Conservation (phyloP, 257 asterid species). For the Lavandula angustifolia region DNA sequence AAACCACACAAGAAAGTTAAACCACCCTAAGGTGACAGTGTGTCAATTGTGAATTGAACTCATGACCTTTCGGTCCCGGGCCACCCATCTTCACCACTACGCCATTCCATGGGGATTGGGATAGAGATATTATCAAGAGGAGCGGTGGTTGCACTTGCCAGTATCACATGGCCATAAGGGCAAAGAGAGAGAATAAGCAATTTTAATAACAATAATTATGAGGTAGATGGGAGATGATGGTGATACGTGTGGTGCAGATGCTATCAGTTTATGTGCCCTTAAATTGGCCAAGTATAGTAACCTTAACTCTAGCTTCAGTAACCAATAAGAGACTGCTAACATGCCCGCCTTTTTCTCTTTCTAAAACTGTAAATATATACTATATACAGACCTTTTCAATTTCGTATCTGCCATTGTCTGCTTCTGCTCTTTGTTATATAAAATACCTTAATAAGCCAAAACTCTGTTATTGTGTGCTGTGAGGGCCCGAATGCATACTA, state of each 20-base stretch:
- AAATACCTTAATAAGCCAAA: not conserved
- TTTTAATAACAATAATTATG: not conserved
- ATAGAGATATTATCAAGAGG: not conserved
- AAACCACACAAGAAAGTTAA: too few relatives aligned
- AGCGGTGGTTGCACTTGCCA: not conserved
- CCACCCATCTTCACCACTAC: too few relatives aligned
- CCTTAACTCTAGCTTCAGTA: not conserved
- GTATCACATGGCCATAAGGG: not conserved
- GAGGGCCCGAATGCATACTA: not conserved
- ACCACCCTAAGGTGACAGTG: too few relatives aligned
- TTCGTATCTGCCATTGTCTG: not conserved
- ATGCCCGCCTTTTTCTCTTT: not conserved
- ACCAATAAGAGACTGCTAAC: not conserved
- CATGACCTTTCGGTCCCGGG: too few relatives aligned
- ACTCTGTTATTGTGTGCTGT: not conserved
- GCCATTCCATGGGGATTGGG: too few relatives aligned
- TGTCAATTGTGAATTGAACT: too few relatives aligned
- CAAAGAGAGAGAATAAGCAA: not conserved
- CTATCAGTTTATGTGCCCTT: not conserved
- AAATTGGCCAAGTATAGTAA: not conserved
- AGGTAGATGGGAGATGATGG: constrained; percentile 7
- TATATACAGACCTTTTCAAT: not conserved
- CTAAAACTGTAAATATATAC: too few relatives aligned
- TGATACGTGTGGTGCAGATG: constrained; percentile 6
- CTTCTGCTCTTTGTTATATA: not conserved